Evolutionary conservation across 768 basidiomycete species (phyloP).

Genomic region (Chiua virens): DNA sequence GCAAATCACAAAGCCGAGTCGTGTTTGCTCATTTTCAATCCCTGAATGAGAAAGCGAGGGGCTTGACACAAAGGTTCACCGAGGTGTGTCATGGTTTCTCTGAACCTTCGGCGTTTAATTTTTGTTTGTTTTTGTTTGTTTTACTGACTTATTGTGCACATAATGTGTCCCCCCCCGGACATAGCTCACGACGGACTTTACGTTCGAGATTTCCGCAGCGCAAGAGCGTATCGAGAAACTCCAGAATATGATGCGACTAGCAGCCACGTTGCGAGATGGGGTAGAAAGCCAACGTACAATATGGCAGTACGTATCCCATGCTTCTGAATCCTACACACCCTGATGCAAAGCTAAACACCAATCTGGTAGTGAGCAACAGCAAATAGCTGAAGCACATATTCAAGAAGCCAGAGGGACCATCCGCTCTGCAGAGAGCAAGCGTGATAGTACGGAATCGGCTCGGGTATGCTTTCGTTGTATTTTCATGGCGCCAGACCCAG

Average conservation of each 20-base stretch:
- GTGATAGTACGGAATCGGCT: conserved; percentile 13
- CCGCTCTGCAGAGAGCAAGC: conserved; percentile 9
- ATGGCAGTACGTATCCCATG: conserved; percentile 5
- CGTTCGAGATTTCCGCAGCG: conserved; percentile 2
- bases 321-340: not conserved
- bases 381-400: not conserved
- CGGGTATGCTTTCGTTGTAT: conserved; percentile 3
- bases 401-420: conserved; percentile 13
- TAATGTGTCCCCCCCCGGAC: not conserved
- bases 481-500: not conserved
- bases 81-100: not conserved
- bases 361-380: conserved; percentile 3
- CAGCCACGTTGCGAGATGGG: not conserved
- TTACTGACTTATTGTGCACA: not conserved
- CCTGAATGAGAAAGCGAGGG: conserved; percentile 7
- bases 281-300: not conserved
- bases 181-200: conserved; percentile 14
- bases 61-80: conserved; percentile 5
- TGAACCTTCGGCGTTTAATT: not conserved
- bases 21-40: conserved; percentile 4
- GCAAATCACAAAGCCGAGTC: conserved; percentile 6
- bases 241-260: not conserved
- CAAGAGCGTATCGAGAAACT: conserved; percentile 3
- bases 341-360: not conserved
- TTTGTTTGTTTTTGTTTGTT: too few species aligned